Conservation (phyloP, 768 basidiomycete species). For the Rhodosporidiobolus odoratus region DNA sequence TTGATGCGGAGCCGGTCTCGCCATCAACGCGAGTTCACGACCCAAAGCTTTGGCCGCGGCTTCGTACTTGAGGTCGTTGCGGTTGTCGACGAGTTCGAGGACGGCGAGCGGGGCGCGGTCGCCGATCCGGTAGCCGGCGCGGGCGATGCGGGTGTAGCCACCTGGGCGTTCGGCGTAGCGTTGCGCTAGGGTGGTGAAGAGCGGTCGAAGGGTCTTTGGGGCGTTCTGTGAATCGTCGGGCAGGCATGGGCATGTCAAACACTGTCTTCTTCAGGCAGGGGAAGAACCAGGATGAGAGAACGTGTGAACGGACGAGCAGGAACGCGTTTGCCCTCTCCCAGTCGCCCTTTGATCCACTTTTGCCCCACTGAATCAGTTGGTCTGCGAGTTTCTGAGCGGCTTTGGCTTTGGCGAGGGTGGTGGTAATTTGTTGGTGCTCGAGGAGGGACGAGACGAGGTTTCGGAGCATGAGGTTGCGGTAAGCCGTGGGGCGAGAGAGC, state of each 20-base stretch:
- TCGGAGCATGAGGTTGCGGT: conserved; percentile 85
- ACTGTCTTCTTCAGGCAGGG: no score
- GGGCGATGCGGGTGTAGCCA: conserved; percentile 91
- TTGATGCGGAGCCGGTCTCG: conserved; percentile 13
- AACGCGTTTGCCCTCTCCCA: conserved; percentile 69
- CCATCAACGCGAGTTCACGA: conserved; percentile 57
- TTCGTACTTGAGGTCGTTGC: conserved; percentile 78
- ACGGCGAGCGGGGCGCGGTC: conserved; percentile 92
- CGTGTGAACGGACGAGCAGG: conserved; percentile 54
- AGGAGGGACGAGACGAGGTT: conserved; percentile 91
- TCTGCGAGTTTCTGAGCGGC: conserved; percentile 87
- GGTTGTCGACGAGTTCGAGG: conserved; percentile 90
- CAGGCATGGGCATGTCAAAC: no score
- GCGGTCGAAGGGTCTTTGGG: conserved; percentile 65
- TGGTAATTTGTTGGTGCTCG: conserved; percentile 91
- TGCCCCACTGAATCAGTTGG: conserved; percentile 91
- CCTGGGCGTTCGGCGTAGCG: conserved; percentile 79
- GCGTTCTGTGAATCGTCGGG: conserved; percentile 46
- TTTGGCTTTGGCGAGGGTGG: conserved; percentile 89
- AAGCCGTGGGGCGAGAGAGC: conserved; percentile 82
- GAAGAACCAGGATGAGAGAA: no score
- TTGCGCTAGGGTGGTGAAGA: conserved; percentile 70
- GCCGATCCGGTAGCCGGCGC: conserved; percentile 78
- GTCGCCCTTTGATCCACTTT: conserved; percentile 62
- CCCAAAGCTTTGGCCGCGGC: conserved; percentile 83